A percentile compares a stretch with the other conserved stretches of the same genome.
phyloP scores from a whole-genome alignment of 371 early-diverging fungal genomes.

The Lichtheimia corymbifera region DNA sequence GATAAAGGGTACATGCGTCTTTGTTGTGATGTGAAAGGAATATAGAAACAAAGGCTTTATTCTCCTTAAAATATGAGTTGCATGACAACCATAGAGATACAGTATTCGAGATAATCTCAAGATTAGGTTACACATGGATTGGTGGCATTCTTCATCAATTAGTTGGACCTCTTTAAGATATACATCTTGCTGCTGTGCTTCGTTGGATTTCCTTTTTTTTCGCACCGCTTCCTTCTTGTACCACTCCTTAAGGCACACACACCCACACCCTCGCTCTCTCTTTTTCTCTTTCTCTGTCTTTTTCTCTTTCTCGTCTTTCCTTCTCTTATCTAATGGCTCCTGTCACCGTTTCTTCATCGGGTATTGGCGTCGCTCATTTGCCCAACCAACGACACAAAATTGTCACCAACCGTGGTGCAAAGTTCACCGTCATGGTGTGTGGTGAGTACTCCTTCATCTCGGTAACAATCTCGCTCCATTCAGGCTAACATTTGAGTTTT shows the following conservation, averaged over 20 bases:
- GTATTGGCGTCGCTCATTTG: constrained; percentile 95
- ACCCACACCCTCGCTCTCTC: not conserved
- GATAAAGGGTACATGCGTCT: no score
- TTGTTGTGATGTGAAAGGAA: no score
- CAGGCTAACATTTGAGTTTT: not conserved
- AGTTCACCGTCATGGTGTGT: constrained; percentile 96
- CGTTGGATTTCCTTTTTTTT: no score
- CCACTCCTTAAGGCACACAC: not conserved
- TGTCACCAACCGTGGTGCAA: constrained; percentile 86
- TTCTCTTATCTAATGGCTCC: constrained; percentile 37
- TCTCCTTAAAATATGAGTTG: no score
- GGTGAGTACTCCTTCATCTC: constrained; percentile 59
- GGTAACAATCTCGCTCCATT: not conserved
- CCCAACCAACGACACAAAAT: constrained; percentile 98
- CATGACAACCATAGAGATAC: no score
- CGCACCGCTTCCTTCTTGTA: not conserved
- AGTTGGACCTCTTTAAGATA: no score
- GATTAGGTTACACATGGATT: no score
- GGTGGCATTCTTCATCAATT: no score
- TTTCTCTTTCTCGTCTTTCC: constrained; percentile 1
- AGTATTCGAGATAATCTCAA: no score
- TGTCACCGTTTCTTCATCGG: constrained; percentile 53
- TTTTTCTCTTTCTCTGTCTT: not conserved
- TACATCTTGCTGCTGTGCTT: no score
- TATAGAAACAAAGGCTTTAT: no score